Conservation (phyloP, 108 stramenopile species). For the Cyclotella baltica region DNA sequence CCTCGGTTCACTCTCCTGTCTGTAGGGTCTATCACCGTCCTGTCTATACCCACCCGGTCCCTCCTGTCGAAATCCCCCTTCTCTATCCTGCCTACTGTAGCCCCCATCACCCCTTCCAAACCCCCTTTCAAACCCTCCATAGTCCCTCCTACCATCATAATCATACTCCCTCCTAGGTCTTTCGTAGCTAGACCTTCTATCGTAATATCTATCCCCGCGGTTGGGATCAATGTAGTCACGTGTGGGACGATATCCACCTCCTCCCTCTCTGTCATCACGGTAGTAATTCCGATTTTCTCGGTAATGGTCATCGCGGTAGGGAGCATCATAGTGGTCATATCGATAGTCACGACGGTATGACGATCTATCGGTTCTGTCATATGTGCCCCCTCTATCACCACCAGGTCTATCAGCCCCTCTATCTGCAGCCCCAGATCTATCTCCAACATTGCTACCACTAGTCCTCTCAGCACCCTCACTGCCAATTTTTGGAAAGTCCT, state of each 20-base stretch:
- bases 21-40: background rate
- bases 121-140: background rate
- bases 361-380: background rate
- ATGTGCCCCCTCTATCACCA: background rate
- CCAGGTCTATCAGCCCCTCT: background rate
- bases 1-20: background rate
- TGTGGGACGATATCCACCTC: background rate
- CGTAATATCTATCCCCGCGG: background rate
- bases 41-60: too few relatives aligned
- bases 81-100: too few relatives aligned
- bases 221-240: background rate
- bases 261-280: background rate
- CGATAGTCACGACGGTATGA: background rate
- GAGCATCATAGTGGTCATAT: background rate
- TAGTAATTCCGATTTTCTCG: background rate
- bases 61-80: too few relatives aligned
- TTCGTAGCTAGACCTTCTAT: background rate
- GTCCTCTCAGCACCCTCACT: background rate
- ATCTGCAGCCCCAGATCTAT: background rate
- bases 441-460: background rate
- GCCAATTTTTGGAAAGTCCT: constrained; percentile 22
- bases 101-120: background rate
- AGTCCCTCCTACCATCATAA: constrained; percentile 1
- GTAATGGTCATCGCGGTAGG: background rate
- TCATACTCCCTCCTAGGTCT: too few relatives aligned